Evolutionary conservation across 179 eudicot species (phyloP).

Genomic region (Actinidia arguta): DNA sequence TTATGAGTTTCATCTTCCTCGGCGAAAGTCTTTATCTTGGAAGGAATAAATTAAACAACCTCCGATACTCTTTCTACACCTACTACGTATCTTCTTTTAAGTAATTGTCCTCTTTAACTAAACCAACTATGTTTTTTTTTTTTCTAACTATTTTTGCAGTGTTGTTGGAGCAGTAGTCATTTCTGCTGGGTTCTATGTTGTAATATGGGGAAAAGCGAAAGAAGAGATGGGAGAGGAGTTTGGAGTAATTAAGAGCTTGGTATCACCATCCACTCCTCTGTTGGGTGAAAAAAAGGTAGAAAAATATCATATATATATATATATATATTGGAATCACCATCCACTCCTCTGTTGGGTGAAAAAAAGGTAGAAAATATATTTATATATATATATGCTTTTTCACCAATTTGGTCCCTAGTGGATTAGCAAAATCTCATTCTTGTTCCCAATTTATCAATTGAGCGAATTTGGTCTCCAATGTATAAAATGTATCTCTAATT

Average conservation of each 20-base stretch:
- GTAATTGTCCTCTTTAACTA: not conserved
- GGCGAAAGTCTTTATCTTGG: conserved; percentile 41
- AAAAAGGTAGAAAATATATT: no score
- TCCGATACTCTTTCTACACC: not conserved
- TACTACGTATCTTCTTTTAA: not conserved
- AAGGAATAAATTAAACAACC: conserved; percentile 4
- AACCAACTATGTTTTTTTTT: conserved; percentile 18
- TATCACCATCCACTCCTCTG: conserved; percentile 27
- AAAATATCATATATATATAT: no score
- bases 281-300: no score
- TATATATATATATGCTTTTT: no score
- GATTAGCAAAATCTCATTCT: no score
- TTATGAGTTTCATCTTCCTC: conserved; percentile 47
- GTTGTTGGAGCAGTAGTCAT: conserved; percentile 59
- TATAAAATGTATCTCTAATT: no score
- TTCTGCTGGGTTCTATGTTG: conserved; percentile 58
- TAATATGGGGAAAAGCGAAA: conserved; percentile 59
- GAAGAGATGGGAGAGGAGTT: conserved; percentile 36
- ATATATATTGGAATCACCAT: no score
- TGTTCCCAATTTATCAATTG: no score
- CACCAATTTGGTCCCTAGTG: no score
- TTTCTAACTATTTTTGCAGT: conserved; percentile 34
- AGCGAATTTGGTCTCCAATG: no score
- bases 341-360: no score
- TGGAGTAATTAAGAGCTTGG: conserved; percentile 28